Evolutionary conservation across 805 yeast species (phyloP), one percentile per base, ranked within the genome.

Genomic region (Candida tibetensis): DNA sequence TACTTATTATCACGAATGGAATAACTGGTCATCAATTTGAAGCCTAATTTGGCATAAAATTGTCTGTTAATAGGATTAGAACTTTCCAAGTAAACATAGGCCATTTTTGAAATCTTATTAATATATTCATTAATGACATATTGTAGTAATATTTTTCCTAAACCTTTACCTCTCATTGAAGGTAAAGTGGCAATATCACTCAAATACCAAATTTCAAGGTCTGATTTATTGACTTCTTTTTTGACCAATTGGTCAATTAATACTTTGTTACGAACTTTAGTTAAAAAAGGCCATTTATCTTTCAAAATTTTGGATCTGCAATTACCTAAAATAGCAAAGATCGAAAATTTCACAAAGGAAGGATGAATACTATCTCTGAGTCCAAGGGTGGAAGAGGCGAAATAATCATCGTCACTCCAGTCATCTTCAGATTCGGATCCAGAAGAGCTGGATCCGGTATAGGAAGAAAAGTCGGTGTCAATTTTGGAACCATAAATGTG

Each of bases 141-240:
- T 44, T 76, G 73, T 35, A 78, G 60, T 42, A 79, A 60, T 42
- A 67, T 59, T 51, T 76, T 66, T 25, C 81, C 80, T 47, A 76
- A 65, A 16, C 82, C 82, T 49, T 74, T 74, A 37, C 84, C 83
- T 51, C 79, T 64, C 60, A 79, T 79, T 28, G 68, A 55, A 5
- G 81, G 80, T 30, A 74, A 61, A 17, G 79, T 76, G 29, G 82
- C 82, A 37, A 79, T 64, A 52, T 79, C 82, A 32, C 74, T 67
- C 44, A 79, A 62, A 52, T 79, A 79, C 82, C 83, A 79, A 36
- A 76, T 57, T 22, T 46, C 47, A 28, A 45, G 25, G n/a, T 35
- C 22, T 6, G 13, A 28, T 16, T 29, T 34, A 16, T 21, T 26
- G n/a, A 39, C 38, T 3, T 39, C 39, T 28, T 53, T 46, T 35